Evolutionary conservation across 202 grass and related monocot genomes (phyloP).

Genomic region (Carex arenaria): DNA sequence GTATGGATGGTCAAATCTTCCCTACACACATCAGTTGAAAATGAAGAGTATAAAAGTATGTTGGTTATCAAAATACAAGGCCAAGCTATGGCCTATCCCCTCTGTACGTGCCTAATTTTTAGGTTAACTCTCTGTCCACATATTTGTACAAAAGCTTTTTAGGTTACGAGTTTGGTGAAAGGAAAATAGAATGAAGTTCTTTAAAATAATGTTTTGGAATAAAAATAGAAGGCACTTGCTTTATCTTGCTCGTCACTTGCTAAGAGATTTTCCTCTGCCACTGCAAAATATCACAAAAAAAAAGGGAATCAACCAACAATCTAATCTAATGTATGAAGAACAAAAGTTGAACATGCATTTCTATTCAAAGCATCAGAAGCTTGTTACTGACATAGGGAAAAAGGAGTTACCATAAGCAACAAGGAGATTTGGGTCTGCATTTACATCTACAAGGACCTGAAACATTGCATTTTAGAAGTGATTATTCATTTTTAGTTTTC

Average conservation of each 20-base stretch:
- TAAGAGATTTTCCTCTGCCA: slow-evolving; percentile 85
- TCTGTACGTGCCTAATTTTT: background rate
- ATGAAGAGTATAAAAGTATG: background rate
- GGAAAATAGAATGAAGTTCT: background rate
- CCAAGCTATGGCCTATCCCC: background rate
- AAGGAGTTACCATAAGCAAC: slow-evolving; percentile 84
- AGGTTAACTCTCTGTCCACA: background rate
- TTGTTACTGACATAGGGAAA: slow-evolving; percentile 17
- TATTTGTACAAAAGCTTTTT: background rate
- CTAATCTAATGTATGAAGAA: slow-evolving; percentile 3
- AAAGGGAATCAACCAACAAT: slow-evolving; percentile 13
- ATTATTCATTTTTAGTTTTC: background rate
- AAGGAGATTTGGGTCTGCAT: slow-evolving; percentile 83
- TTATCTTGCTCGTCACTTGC: slow-evolving; percentile 52
- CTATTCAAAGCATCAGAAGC: background rate
- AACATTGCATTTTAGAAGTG: slow-evolving; percentile 16
- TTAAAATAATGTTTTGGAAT: background rate
- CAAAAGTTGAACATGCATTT: background rate
- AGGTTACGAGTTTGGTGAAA: background rate
- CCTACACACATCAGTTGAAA: slow-evolving; percentile 33
- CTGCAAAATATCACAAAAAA: slow-evolving; percentile 35
- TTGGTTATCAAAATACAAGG: background rate
- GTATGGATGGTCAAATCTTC: slow-evolving; percentile 85
- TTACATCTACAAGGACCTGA: slow-evolving; percentile 93
- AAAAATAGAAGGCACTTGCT: slow-evolving; percentile 30